Conservation (phyloP, 352 stramenopile genomes). For the Hyaloperonospora arabidopsidis region DNA sequence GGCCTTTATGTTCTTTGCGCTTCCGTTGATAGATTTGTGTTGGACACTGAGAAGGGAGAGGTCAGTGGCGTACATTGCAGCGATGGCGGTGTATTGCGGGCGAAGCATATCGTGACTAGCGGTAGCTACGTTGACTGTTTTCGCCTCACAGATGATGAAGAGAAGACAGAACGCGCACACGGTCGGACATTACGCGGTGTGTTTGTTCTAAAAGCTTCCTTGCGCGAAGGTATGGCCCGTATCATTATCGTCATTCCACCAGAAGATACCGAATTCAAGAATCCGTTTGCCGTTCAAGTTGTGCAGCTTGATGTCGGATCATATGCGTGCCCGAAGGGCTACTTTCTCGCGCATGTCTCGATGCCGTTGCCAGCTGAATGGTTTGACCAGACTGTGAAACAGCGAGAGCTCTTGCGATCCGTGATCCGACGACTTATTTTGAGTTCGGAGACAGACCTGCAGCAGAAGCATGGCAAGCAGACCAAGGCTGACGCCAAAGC, state of each 20-base stretch:
- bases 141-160: conserved; percentile 2
- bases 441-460: conserved; percentile 18
- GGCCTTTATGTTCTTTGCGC: conserved; percentile 78
- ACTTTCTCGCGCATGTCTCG: conserved; percentile 59
- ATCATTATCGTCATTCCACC: conserved; percentile 66
- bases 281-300: conserved; percentile 59
- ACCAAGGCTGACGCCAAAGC: background rate
- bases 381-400: conserved; percentile 27
- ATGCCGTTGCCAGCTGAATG: conserved; percentile 43
- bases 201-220: conserved; percentile 39
- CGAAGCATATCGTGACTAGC: conserved; percentile 54
- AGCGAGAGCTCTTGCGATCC: conserved; percentile 30
- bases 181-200: conserved; percentile 49
- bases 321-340: conserved; percentile 52
- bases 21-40: conserved; percentile 48
- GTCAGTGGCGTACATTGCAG: conserved; percentile 36
- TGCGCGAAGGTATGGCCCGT: conserved; percentile 38
- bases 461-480: conserved; percentile 6
- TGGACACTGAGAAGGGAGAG: conserved; percentile 28
- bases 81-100: conserved; percentile 35
- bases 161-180: conserved; percentile 9
- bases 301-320: conserved; percentile 62
- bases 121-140: conserved; percentile 40
- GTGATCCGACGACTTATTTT: conserved; percentile 31
- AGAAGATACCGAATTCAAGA: conserved; percentile 39